phyloP scores from a whole-genome alignment of 257 asterid genomes.

The Scutellaria galericulata region DNA sequence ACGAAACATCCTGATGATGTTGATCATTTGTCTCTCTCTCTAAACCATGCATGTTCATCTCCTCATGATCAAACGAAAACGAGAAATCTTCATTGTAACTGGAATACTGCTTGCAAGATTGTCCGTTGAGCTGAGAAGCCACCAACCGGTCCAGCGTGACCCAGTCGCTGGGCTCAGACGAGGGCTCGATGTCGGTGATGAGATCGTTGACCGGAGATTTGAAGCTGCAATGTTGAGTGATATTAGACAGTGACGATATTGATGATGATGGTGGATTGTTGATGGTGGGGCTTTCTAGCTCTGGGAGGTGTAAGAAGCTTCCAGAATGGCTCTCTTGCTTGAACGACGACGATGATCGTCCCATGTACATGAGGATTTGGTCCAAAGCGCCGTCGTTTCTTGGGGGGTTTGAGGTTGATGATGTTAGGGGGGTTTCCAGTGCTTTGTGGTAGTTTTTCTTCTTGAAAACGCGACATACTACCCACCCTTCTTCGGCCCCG shows the following conservation, averaged over 20 bases:
- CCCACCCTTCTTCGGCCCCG: slow-evolving; percentile 86
- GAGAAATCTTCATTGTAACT: slow-evolving; percentile 47
- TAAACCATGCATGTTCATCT: slow-evolving; percentile 37
- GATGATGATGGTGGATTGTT: background rate
- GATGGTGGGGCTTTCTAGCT: slow-evolving; percentile 52
- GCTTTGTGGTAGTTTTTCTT: slow-evolving; percentile 92
- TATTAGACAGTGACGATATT: too few species aligned
- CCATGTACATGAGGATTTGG: slow-evolving; percentile 79
- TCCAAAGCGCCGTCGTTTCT: slow-evolving; percentile 71
- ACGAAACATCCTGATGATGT: slow-evolving; percentile 41
- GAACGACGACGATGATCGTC: slow-evolving; percentile 48
- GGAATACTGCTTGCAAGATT: slow-evolving; percentile 37
- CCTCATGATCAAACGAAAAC: slow-evolving; percentile 48
- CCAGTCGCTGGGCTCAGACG: slow-evolving; percentile 53
- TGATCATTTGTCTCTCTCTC: slow-evolving; percentile 8
- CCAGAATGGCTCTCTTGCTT: slow-evolving; percentile 54
- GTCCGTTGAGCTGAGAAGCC: slow-evolving; percentile 91
- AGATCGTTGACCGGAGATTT: slow-evolving; percentile 32
- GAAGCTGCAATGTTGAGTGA: slow-evolving; percentile 24
- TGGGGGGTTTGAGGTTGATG: slow-evolving; percentile 42
- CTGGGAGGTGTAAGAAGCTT: slow-evolving; percentile 73
- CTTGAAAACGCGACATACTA: slow-evolving; percentile 95
- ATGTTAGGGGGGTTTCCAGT: slow-evolving; percentile 42
- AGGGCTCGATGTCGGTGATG: slow-evolving; percentile 21
- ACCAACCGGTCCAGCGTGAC: slow-evolving; percentile 75